Conservation (phyloP, 805 yeast species). For the Yamadazyma akitaensis region DNA sequence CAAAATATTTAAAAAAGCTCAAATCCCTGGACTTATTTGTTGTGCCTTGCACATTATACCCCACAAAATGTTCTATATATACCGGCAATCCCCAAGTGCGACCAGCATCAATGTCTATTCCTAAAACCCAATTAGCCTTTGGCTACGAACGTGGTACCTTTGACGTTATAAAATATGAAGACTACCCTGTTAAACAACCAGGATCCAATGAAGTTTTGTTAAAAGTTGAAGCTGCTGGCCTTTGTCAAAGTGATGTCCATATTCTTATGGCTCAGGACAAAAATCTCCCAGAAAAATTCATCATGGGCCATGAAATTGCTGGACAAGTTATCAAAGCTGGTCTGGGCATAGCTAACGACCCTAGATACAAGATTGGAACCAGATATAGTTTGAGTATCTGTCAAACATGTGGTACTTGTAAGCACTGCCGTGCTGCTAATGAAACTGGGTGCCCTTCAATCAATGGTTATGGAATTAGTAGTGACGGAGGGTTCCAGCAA, state of each 20-base stretch:
- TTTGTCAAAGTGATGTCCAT: conserved; percentile 44
- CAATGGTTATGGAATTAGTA: conserved; percentile 32
- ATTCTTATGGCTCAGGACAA: conserved; percentile 24
- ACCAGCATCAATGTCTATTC: conserved; percentile 11
- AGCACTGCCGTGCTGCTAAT: conserved; percentile 30
- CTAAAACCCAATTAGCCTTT: conserved; percentile 29
- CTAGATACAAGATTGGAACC: conserved; percentile 25
- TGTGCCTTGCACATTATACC: neutral
- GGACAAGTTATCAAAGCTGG: conserved; percentile 36
- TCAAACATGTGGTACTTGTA: conserved; percentile 34
- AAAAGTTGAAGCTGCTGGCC: conserved; percentile 42
- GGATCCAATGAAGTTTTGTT: conserved; percentile 27
- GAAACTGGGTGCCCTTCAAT: conserved; percentile 30
- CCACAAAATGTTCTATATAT: conserved; percentile 3
- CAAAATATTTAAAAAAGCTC: no score
- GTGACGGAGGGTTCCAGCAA: conserved; percentile 42
- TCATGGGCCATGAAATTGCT: conserved; percentile 46
- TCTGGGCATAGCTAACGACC: conserved; percentile 18
- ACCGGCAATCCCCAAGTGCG: conserved; percentile 1
- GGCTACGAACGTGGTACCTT: conserved; percentile 30
- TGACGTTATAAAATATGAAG: conserved; percentile 23
- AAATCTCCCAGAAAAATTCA: conserved; percentile 26
- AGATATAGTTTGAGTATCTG: conserved; percentile 29
- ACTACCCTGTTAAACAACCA: conserved; percentile 31
- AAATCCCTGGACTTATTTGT: no score